phyloP scores from a whole-genome alignment of 2,329 filamentous ascomycete species.

The Teratosphaeria nubilosa region DNA sequence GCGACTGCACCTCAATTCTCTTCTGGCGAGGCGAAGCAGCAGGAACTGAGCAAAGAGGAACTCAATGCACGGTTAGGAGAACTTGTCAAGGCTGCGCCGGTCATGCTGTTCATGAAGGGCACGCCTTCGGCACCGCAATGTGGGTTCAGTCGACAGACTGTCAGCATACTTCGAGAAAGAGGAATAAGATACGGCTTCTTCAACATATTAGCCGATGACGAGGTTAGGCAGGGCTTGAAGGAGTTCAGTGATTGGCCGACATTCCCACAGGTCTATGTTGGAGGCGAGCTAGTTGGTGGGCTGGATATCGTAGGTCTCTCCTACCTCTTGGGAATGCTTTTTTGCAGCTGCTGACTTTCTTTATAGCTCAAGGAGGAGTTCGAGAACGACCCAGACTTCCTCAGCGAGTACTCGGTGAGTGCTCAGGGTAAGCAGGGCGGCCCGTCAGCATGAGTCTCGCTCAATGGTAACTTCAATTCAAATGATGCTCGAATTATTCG shows the following conservation, averaged over 20 bases:
- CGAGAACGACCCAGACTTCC: slow-evolving; percentile 69
- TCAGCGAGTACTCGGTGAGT: slow-evolving; percentile 34
- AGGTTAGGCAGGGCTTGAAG: slow-evolving; percentile 92
- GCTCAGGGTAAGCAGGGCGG: slow-evolving; percentile 16
- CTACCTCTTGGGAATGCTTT: neutral
- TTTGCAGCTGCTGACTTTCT: neutral
- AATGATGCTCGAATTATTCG: neutral
- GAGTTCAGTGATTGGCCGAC: slow-evolving; percentile 98
- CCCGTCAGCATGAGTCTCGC: slow-evolving; percentile 8
- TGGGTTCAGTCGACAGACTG: slow-evolving; percentile 85
- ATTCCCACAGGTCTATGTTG: slow-evolving; percentile 87
- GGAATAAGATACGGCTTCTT: slow-evolving; percentile 97
- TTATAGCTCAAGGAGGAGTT: slow-evolving; percentile 85
- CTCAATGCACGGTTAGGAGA: slow-evolving; percentile 70
- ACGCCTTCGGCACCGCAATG: slow-evolving; percentile 79
- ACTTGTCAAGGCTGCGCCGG: slow-evolving; percentile 86
- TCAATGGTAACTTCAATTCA: neutral
- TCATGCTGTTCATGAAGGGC: slow-evolving; percentile 99
- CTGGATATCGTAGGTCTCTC: slow-evolving; percentile 74
- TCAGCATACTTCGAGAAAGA: slow-evolving; percentile 75
- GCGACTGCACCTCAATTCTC: slow-evolving; percentile 39
- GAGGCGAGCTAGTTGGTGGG: slow-evolving; percentile 82
- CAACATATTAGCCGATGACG: slow-evolving; percentile 95
- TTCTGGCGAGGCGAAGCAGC: slow-evolving; percentile 26
- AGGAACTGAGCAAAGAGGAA: slow-evolving; percentile 59